phyloP scores from a whole-genome alignment of 306 rosid genomes.

The Vigna hirtella region DNA sequence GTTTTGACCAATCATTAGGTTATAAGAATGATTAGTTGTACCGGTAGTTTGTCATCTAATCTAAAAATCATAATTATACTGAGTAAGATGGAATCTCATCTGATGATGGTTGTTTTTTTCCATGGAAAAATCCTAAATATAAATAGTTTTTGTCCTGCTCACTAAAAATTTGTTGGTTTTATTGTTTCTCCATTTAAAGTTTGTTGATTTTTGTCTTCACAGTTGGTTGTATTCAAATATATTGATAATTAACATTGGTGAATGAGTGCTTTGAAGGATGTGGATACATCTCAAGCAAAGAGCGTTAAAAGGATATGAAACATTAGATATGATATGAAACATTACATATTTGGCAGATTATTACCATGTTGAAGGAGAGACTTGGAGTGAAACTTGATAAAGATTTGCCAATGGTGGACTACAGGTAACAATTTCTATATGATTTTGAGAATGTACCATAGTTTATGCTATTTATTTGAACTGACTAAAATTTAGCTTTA shows the following conservation, averaged over 20 bases:
- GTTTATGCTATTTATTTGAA: conserved; percentile 26
- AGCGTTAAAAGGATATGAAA: conserved; percentile 41
- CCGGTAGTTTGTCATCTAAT: conserved; percentile 16
- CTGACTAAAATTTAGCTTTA: conserved; percentile 34
- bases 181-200: conserved; percentile 29
- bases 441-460: conserved; percentile 30
- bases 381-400: conserved; percentile 71
- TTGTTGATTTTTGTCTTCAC: conserved; percentile 12
- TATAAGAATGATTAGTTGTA: conserved; percentile 11
- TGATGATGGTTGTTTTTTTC: conserved; percentile 16
- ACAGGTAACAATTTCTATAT: conserved; percentile 65
- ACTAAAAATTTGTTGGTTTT: conserved; percentile 12
- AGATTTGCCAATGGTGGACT: conserved; percentile 70
- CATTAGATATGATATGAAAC: conserved; percentile 39
- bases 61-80: conserved; percentile 13
- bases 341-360: conserved; percentile 64
- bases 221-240: conserved; percentile 11
- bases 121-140: conserved; percentile 10
- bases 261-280: conserved; percentile 25
- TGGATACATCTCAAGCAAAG: conserved; percentile 25
- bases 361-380: conserved; percentile 72
- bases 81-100: conserved; percentile 4
- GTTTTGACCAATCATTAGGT: neutral
- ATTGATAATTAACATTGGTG: conserved; percentile 21
- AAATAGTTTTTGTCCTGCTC: conserved; percentile 12